phyloP scores from a whole-genome alignment of 2,329 filamentous ascomycete genomes.

The Cladophialophora psammophila region DNA sequence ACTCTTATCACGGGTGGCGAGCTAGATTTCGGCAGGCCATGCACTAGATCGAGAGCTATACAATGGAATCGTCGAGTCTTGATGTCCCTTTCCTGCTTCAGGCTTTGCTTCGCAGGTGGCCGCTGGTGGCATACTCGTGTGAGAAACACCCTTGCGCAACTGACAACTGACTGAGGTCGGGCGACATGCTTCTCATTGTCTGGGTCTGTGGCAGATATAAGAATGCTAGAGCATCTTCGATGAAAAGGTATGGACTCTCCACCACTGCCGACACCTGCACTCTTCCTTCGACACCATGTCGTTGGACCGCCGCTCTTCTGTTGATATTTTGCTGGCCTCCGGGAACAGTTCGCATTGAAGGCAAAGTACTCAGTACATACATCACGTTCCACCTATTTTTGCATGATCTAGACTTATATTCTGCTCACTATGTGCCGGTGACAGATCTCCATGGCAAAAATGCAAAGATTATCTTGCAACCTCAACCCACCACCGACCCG shows the following conservation, averaged over 20 bases:
- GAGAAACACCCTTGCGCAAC: neutral
- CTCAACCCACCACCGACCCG: conserved; percentile 48
- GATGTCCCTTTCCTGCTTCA: neutral
- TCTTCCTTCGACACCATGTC: neutral
- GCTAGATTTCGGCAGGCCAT: neutral
- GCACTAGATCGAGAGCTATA: neutral
- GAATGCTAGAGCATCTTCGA: neutral
- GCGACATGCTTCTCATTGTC: neutral
- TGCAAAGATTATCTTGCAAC: conserved; percentile 44
- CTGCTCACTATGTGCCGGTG: neutral
- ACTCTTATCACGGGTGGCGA: neutral
- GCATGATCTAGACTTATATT: neutral
- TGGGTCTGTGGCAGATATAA: conserved; percentile 1
- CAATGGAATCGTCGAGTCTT: neutral
- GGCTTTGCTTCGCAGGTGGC: neutral
- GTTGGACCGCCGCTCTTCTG: neutral
- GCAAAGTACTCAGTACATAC: no score
- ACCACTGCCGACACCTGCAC: neutral
- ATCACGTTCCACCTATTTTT: neutral
- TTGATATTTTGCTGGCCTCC: conserved; percentile 1
- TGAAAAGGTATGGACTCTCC: neutral
- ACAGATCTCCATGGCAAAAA: conserved; percentile 5
- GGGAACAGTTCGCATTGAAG: conserved; percentile 10
- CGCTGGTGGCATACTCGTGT: no score
- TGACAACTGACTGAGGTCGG: neutral